These are phyloP conservation scores for Seiridium cupressi DNA, from an alignment of 2,329 filamentous ascomycete genomes.

Conservation along the genomic window DNA sequence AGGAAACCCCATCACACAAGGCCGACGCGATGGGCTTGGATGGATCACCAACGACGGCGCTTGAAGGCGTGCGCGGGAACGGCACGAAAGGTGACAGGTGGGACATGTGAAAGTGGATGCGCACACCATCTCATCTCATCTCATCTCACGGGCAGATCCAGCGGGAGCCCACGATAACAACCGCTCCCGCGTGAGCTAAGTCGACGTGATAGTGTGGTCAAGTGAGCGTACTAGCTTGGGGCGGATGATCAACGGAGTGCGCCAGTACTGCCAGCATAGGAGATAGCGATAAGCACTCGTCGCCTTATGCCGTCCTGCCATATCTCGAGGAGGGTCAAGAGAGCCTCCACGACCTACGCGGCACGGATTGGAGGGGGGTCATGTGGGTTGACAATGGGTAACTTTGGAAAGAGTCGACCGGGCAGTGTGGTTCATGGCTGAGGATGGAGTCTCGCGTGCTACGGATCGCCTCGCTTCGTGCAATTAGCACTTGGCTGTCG, in stretches of 20 bases:
- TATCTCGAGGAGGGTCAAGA: no score
- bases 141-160: conserved; percentile 8
- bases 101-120: conserved; percentile 29
- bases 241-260: background rate
- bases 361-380: background rate
- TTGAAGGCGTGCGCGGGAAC: background rate
- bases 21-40: no score
- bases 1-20: no score
- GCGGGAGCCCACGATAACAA: conserved; percentile 10
- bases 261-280: background rate
- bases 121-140: conserved; percentile 14
- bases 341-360: no score
- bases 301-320: background rate
- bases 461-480: background rate
- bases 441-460: background rate
- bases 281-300: background rate
- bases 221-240: conserved; percentile 5
- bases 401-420: background rate
- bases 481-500: background rate
- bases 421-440: background rate
- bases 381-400: background rate
- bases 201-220: conserved; percentile 10
- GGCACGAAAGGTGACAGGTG: background rate
- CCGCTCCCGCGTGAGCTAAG: conserved; percentile 18
- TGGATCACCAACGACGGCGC: no score